These are phyloP conservation scores for Hyaloscypha finlandica DNA, from an alignment of 495 filamentous ascomycete genomes.

Conservation along the genomic window DNA sequence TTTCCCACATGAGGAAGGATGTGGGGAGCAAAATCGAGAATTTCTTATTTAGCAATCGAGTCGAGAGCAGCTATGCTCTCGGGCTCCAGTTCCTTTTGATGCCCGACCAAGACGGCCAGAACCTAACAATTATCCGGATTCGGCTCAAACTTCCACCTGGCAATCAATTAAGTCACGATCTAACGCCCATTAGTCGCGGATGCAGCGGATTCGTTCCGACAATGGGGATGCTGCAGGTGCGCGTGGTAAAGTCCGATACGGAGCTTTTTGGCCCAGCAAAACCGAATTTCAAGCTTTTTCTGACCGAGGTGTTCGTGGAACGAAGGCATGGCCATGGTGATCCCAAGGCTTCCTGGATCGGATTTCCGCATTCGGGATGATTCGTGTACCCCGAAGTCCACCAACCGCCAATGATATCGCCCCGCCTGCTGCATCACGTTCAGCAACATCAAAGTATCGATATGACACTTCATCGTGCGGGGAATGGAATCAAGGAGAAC, in stretches of 20 bases:
- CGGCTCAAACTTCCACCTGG: conserved; percentile 2
- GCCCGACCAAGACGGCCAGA: background rate
- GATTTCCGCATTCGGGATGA: conserved; percentile 26
- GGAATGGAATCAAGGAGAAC: background rate
- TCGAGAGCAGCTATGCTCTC: background rate
- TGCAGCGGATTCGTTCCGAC: background rate
- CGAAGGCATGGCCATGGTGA: background rate
- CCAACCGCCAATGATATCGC: background rate
- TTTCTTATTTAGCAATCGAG: background rate
- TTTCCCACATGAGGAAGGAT: background rate
- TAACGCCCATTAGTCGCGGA: background rate
- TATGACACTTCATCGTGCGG: background rate
- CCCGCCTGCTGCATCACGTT: conserved; percentile 8
- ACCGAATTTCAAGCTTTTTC: background rate
- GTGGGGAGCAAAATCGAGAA: too few species aligned
- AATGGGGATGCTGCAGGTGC: background rate
- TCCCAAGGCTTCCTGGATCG: conserved; percentile 20
- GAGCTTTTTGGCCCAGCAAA: background rate
- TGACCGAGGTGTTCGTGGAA: background rate
- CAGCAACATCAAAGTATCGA: conserved; percentile 1
- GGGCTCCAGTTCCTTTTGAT: background rate
- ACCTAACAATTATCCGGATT: background rate
- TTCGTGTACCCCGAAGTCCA: background rate
- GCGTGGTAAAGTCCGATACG: conserved; percentile 17
- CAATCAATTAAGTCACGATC: background rate